These are phyloP conservation scores for Magnaporthales sp. DNA, from an alignment of 2,329 filamentous ascomycete species.

Conservation along the genomic window DNA sequence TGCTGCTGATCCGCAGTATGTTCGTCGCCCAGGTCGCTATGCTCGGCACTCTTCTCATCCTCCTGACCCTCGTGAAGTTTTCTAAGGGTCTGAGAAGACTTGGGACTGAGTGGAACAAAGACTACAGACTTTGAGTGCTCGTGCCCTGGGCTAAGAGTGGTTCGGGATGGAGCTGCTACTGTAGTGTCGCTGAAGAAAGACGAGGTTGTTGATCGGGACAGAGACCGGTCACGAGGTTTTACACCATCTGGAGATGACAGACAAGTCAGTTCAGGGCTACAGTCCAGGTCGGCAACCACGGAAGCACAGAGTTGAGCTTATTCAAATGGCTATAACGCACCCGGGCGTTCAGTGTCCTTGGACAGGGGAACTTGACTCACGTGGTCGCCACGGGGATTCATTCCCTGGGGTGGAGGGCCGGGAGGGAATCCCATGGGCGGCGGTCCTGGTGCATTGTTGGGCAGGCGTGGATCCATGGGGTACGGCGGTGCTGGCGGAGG, in stretches of 20 bases:
- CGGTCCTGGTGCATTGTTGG: background rate
- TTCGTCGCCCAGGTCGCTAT: slow-evolving; percentile 1
- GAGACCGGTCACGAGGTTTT: background rate
- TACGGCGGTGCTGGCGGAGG: background rate
- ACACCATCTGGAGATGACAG: slow-evolving; percentile 9
- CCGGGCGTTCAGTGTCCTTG: slow-evolving; percentile 4
- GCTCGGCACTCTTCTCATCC: slow-evolving; percentile 6
- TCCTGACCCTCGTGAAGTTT: slow-evolving; percentile 28
- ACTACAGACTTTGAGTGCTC: slow-evolving; percentile 28
- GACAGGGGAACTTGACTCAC: slow-evolving; percentile 12
- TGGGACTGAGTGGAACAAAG: slow-evolving; percentile 41
- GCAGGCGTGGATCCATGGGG: background rate
- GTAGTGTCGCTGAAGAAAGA: background rate
- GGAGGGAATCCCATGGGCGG: background rate
- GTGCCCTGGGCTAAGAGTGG: background rate
- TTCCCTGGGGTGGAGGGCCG: background rate
- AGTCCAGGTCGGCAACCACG: background rate
- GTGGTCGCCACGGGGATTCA: slow-evolving; percentile 9
- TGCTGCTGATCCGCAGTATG: background rate
- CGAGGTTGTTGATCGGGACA: background rate
- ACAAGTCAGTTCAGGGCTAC: background rate
- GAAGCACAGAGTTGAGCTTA: background rate
- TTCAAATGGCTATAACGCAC: slow-evolving; percentile 10
- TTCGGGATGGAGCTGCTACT: background rate
- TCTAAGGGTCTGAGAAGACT: slow-evolving; percentile 35